These are phyloP conservation scores for Naganishia cerealis DNA, from an alignment of 1,284 basidiomycete species.

Conservation along the genomic window DNA sequence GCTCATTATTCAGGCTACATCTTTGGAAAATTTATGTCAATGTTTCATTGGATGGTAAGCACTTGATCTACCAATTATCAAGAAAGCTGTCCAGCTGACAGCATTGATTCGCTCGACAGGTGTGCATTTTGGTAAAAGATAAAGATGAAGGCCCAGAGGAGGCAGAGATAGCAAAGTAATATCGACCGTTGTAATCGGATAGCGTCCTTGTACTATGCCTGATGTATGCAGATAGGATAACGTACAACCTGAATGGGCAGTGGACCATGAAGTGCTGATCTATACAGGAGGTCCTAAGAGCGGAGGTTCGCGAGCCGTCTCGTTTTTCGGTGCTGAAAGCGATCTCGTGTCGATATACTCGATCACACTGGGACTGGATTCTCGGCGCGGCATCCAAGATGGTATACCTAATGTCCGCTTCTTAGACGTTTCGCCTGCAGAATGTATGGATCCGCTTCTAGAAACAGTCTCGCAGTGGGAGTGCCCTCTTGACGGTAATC, in stretches of 20 bases:
- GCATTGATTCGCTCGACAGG: constrained; percentile 10
- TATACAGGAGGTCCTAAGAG: constrained; percentile 15
- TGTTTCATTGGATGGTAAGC: constrained; percentile 66
- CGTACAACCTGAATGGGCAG: not conserved
- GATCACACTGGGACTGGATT: constrained; percentile 22
- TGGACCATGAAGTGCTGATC: not conserved
- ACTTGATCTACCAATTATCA: not conserved
- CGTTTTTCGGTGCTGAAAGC: not conserved
- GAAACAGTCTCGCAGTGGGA: constrained; percentile 12
- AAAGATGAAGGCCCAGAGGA: not conserved
- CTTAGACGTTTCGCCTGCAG: constrained; percentile 6
- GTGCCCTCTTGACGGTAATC: constrained; percentile 3
- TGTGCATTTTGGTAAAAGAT: constrained; percentile 30
- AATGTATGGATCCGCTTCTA: constrained; percentile 2
- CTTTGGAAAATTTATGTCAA: constrained; percentile 88
- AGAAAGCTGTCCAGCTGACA: not conserved
- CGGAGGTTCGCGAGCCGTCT: constrained; percentile 4
- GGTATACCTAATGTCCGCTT: constrained; percentile 6
- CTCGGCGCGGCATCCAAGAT: constrained; percentile 6
- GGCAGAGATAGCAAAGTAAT: not conserved
- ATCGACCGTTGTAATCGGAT: constrained; percentile 9
- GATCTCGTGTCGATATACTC: not conserved
- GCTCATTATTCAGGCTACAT: constrained; percentile 84
- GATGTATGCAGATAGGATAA: not conserved
- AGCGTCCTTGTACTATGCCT: not conserved